Conservation (phyloP, 2,329 filamentous ascomycete genomes). For the Fusarium bactridioides region DNA sequence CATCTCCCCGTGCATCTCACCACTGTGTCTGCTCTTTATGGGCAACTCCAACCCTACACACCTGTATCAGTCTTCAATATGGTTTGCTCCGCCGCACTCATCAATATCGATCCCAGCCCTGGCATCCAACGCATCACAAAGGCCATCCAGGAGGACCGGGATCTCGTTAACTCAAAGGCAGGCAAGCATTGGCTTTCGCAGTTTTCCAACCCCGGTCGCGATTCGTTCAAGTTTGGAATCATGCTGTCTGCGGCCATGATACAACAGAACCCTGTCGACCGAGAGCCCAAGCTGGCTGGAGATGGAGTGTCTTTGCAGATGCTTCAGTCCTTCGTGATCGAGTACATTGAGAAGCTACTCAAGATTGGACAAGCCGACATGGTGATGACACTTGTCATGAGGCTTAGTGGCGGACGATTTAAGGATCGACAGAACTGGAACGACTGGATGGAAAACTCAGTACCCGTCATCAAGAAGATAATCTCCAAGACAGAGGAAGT, state of each 20-base stretch:
- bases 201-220: conserved; percentile 11
- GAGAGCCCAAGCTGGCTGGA: background rate
- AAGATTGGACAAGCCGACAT: background rate
- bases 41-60: conserved; percentile 14
- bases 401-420: background rate
- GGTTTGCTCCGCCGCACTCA: conserved; percentile 26
- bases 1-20: conserved; percentile 31
- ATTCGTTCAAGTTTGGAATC: conserved; percentile 1
- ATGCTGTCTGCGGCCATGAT: background rate
- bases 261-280: background rate
- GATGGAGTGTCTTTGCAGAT: background rate
- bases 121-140: conserved; percentile 36
- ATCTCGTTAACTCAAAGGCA: conserved; percentile 40
- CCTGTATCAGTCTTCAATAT: conserved; percentile 27
- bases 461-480: conserved; percentile 33
- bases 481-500: conserved; percentile 16
- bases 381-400: background rate
- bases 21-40: conserved; percentile 20
- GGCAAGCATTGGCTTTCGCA: conserved; percentile 45
- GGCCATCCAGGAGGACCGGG: conserved; percentile 30
- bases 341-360: background rate
- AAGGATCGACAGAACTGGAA: conserved; percentile 14
- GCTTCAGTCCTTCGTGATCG: conserved; percentile 15
- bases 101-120: conserved; percentile 36
- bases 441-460: conserved; percentile 29